These are phyloP conservation scores for Candida rishiriensis DNA, from an alignment of 805 yeast species.

Conservation along the genomic window DNA sequence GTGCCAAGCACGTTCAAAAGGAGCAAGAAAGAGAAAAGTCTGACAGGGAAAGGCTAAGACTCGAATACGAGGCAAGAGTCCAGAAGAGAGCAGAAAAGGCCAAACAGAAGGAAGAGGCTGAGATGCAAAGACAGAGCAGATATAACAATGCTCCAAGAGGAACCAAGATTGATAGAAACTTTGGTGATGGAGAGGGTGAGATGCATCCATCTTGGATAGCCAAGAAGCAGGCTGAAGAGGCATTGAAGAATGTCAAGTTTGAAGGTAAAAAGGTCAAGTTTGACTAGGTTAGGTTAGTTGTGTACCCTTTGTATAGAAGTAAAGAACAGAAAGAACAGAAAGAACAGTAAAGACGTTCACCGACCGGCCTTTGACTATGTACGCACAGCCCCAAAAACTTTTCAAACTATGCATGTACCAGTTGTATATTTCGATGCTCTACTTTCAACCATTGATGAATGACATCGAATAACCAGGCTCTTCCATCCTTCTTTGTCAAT, in stretches of 20 bases:
- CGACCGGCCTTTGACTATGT: too few relatives aligned
- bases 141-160: conserved; percentile 13
- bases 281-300: conserved; percentile 43
- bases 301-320: too few relatives aligned
- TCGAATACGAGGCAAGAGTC: conserved; percentile 69
- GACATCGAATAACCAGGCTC: too few relatives aligned
- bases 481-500: too few relatives aligned
- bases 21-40: conserved; percentile 51
- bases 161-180: not conserved
- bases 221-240: conserved; percentile 67
- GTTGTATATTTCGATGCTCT: too few relatives aligned
- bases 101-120: conserved; percentile 11
- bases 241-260: conserved; percentile 60
- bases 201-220: conserved; percentile 99
- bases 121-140: not conserved
- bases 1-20: conserved; percentile 78
- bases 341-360: too few relatives aligned
- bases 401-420: too few relatives aligned
- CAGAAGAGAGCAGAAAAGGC: conserved; percentile 56
- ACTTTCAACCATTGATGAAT: too few relatives aligned
- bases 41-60: conserved; percentile 55
- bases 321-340: too few relatives aligned
- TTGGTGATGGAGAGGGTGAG: conserved; percentile 26
- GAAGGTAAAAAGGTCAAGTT: conserved; percentile 82
- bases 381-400: too few relatives aligned